Evolutionary conservation across 345 rosid species (phyloP), one percentile per base, ranked within the genome.

Genomic region (Euphorbia peplus): DNA sequence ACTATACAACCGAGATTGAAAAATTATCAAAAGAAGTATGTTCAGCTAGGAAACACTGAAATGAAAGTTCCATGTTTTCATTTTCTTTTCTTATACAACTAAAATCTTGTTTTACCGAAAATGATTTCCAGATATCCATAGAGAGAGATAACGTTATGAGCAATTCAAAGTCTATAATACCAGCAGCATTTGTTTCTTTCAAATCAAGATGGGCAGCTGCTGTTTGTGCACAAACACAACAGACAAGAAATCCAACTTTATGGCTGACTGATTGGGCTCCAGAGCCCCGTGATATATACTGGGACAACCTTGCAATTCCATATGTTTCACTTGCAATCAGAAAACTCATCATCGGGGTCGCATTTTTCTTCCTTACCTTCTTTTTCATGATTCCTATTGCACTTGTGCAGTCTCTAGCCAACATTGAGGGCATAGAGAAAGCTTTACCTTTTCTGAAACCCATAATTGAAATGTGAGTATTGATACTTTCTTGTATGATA

Each of bases 191-290:
- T 70, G 95, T 93, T 55, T 93, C 97, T 2, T 93, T 91, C 76
- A 87, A 87, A 81, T 82, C 89, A 68, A 85, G 96, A 69, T 91
- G 97, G 97, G 98, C 85, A 0, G 97, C 97, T 24, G 96, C 90
- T 16, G 95, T 91, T 67, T 88, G 98, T 76, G 88, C 97, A 66
- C 96, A 91, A 72, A 91, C 98, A 70, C 98, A 91, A 75, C 98
- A 89, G 75, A 71, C 93, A 39, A 83, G 91, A 76, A 89, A 91
- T 69, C 98, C 98, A 0, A 85, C 97, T 35, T 60, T 79, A 16
- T 93, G 98, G 98, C 71, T 93, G 62, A 93, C 98, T 16, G 95
- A 89, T 29, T 93, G 97, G 97, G 97, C 97, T 14, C 95, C 97
- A 1, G 97, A 93, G 75, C 96, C 98, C 0, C 87, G 95, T 16